These are phyloP conservation scores for Agaricales sp. DNA, from an alignment of 1,284 basidiomycete genomes.

Conservation along the genomic window DNA sequence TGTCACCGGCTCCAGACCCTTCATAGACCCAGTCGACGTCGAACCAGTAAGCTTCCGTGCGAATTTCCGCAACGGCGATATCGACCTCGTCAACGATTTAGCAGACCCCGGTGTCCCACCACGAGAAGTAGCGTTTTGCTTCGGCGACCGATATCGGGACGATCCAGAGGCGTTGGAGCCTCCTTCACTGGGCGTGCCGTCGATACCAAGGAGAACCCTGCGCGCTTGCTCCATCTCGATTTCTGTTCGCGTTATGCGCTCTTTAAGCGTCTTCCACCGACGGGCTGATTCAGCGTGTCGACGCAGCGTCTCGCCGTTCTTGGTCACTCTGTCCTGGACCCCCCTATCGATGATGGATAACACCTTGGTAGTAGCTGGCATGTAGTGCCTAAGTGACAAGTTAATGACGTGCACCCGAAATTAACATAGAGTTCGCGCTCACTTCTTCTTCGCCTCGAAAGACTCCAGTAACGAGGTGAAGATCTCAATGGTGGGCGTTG, in stretches of 20 bases:
- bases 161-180: slow-evolving; percentile 56
- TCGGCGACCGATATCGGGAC: slow-evolving; percentile 51
- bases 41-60: slow-evolving; percentile 53
- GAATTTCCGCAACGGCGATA: slow-evolving; percentile 69
- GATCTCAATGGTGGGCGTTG: slow-evolving; percentile 44
- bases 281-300: slow-evolving; percentile 79
- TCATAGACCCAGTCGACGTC: slow-evolving; percentile 12
- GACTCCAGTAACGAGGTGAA: slow-evolving; percentile 59
- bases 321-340: slow-evolving; percentile 81
- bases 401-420: slow-evolving; percentile 9
- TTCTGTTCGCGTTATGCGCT: slow-evolving; percentile 69
- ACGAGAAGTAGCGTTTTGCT: slow-evolving; percentile 37
- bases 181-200: slow-evolving; percentile 49
- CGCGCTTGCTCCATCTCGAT: slow-evolving; percentile 72
- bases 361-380: slow-evolving; percentile 87
- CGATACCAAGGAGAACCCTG: slow-evolving; percentile 43
- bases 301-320: slow-evolving; percentile 89
- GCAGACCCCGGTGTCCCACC: slow-evolving; percentile 32
- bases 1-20: slow-evolving; percentile 32
- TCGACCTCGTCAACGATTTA: slow-evolving; percentile 52
- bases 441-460: slow-evolving; percentile 82
- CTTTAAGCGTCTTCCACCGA: slow-evolving; percentile 71
- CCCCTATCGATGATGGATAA: slow-evolving; percentile 91
- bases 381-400: slow-evolving; percentile 62
- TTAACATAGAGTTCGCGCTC: slow-evolving; percentile 15